Evolutionary conservation across 1,139 yeast species (phyloP).

Genomic region (Saccharomyces hybrid): DNA sequence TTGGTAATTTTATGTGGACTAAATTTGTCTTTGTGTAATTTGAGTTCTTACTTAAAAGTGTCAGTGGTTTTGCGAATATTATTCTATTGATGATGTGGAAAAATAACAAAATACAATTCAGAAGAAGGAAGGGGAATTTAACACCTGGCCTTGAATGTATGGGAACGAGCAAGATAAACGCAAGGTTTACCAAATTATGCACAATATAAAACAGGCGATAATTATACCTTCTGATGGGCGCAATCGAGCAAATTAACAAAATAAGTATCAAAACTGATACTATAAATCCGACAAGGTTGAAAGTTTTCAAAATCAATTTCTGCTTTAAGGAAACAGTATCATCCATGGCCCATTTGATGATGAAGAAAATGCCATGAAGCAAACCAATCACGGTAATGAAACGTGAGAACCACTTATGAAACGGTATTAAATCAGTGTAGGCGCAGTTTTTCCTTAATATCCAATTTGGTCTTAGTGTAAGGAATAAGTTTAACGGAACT

Average conservation of each 20-base stretch:
- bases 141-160: slow-evolving; percentile 74
- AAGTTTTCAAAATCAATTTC: neutral
- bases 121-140: slow-evolving; percentile 38
- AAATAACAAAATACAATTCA: slow-evolving; percentile 42
- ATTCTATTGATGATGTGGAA: slow-evolving; percentile 36
- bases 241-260: slow-evolving; percentile 47
- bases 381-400: slow-evolving; percentile 56
- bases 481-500: slow-evolving; percentile 60
- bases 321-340: slow-evolving; percentile 16
- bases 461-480: slow-evolving; percentile 77
- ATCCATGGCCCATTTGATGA: slow-evolving; percentile 39
- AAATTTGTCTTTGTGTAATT: slow-evolving; percentile 30
- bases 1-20: slow-evolving; percentile 38
- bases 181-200: slow-evolving; percentile 66
- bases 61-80: slow-evolving; percentile 26
- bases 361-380: slow-evolving; percentile 56
- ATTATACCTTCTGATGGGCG: slow-evolving; percentile 45
- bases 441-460: slow-evolving; percentile 29
- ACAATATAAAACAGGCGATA: slow-evolving; percentile 56
- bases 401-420: slow-evolving; percentile 86
- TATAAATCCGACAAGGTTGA: slow-evolving; percentile 59
- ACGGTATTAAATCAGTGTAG: slow-evolving; percentile 64
- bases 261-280: slow-evolving; percentile 50
- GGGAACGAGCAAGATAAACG: slow-evolving; percentile 51
- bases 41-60: slow-evolving; percentile 11